Evolutionary conservation across 1,139 yeast genomes (phyloP).

Genomic region (Geotrichum reessii): DNA sequence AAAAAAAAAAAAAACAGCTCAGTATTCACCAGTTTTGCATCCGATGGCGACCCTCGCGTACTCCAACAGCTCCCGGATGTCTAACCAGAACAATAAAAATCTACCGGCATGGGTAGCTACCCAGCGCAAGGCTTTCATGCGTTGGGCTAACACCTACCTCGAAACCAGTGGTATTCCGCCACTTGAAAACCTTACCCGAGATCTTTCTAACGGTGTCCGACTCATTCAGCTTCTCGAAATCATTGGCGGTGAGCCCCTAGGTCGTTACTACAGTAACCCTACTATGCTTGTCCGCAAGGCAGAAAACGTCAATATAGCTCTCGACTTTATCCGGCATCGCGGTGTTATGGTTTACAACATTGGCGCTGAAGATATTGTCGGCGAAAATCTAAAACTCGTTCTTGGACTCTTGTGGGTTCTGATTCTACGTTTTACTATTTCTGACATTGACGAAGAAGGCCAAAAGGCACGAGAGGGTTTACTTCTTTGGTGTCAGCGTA

Average conservation of each 20-base stretch:
- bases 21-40: not conserved
- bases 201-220: conserved; percentile 36
- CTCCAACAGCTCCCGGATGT: not conserved
- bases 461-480: conserved; percentile 43
- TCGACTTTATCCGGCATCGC: conserved; percentile 50
- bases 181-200: conserved; percentile 30
- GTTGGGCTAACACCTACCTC: conserved; percentile 39
- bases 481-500: conserved; percentile 42
- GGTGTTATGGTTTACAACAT: conserved; percentile 52
- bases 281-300: conserved; percentile 52
- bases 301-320: conserved; percentile 55
- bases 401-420: conserved; percentile 63
- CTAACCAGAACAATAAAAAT: not conserved
- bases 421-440: conserved; percentile 47
- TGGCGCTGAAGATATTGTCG: conserved; percentile 64
- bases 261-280: conserved; percentile 42
- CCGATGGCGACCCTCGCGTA: not conserved
- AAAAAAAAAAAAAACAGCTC: not conserved
- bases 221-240: conserved; percentile 38
- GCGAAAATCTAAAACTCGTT: conserved; percentile 57
- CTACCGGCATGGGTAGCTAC: conserved; percentile 39
- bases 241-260: conserved; percentile 38
- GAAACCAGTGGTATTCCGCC: conserved; percentile 30
- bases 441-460: conserved; percentile 43
- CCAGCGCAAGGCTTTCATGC: conserved; percentile 38